Evolutionary conservation across 257 asterid genomes (phyloP), one percentile per base, ranked within the genome.

Genomic region (Penstemon eatonii): DNA sequence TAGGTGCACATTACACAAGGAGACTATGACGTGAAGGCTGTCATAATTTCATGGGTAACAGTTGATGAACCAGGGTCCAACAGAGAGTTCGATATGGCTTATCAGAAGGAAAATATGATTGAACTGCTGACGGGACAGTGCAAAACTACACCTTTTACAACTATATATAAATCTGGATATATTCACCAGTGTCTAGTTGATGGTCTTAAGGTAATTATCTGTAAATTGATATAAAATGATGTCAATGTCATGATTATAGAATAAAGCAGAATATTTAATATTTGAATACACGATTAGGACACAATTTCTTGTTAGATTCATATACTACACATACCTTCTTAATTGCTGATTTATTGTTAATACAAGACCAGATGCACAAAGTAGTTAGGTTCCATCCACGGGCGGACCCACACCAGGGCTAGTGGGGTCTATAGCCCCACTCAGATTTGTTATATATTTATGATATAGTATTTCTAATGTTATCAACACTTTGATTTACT

Each of bases 1-100:
- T 77, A 93, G 99, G 96, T 93, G 76, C 99, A 93, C 81, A 85
- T 93, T 53, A 90, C 97, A 57, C 99, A 93, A 76, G 99, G 99
- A 40, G 97, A 93, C 84, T 93, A 93, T 80, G 96, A 88, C 8
- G 99, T 96, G 47, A 86, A 80, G 79, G 95, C 96, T 61, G 92
- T 90, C 61, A 85, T 93, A 64, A 75, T 93, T 62, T 87, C 99
- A 58, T 93, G 99, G 99, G 81, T 90, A 54, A 88, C 97, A 18
- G 54, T 84, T 77, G 81, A 76, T 75, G 87, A 83, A 77, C 92
- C 95, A 56, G 99, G 97, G 60, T 84, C 96, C 82, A 85, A 79
- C 82, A 73, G 68, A n/a, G n/a, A 75, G 89, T 93, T 67, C 87
- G 68, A 68, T 88, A 87, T 82, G 96, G 99, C 44, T 66, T 81